Percentiles rank a stretch among this genome's conserved stretches.
phyloP scores from a whole-genome alignment of 1,284 basidiomycete species.

The Fistulinella staudtii region DNA sequence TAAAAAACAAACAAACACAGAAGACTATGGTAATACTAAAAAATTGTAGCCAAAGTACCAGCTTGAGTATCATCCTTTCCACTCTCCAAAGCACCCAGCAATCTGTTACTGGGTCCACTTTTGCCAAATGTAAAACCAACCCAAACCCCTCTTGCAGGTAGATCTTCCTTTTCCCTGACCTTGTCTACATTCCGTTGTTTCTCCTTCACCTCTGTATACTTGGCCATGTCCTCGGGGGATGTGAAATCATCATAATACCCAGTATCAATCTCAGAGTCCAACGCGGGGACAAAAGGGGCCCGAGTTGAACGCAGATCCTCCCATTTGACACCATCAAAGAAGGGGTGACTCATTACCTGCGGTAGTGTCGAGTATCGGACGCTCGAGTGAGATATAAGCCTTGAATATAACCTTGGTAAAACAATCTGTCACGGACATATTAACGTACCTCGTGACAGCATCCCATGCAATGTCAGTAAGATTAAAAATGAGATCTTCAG shows the following conservation, averaged over 20 bases:
- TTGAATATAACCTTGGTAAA: constrained; percentile 23
- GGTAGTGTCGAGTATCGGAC: constrained; percentile 73
- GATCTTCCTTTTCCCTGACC: constrained; percentile 84
- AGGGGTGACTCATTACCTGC: constrained; percentile 78
- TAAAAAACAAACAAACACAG: too few relatives aligned
- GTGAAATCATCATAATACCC: constrained; percentile 99
- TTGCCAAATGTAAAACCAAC: constrained; percentile 98
- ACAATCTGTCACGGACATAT: not conserved
- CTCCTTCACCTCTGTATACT: constrained; percentile 96
- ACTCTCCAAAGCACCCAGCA: constrained; percentile 33
- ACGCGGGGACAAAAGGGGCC: constrained; percentile 94
- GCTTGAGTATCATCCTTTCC: constrained; percentile 46
- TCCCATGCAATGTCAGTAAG: constrained; percentile 94
- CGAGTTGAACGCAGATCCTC: constrained; percentile 69
- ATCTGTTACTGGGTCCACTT: constrained; percentile 59
- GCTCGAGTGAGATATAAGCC: constrained; percentile 75
- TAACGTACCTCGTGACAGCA: constrained; percentile 76
- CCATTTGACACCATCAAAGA: constrained; percentile 81
- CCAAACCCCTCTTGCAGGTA: constrained; percentile 79
- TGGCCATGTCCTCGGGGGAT: constrained; percentile 93
- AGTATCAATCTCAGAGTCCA: constrained; percentile 94
- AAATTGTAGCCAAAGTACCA: constrained; percentile 63
- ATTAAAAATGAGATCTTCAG: constrained; percentile 98
- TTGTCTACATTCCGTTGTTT: constrained; percentile 94
- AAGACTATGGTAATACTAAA: too few relatives aligned